Base-by-base conservation (phyloP, 345 rosid species). In the Anacardium occidentale region DNA sequence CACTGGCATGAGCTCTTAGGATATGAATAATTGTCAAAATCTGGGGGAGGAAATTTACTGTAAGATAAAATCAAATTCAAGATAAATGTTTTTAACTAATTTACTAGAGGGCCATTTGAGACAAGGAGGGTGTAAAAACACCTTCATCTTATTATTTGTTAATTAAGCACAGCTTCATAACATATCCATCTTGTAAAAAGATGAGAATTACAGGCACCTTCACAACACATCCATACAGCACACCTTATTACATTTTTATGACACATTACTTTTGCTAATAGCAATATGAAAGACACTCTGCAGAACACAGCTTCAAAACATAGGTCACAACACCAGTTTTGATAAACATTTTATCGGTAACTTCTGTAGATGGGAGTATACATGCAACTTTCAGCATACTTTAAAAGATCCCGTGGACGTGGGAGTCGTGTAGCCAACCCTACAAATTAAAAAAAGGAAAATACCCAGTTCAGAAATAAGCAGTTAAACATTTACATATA, bases 361-460 rank as follows among this genome's bases (percentile, higher is more conserved):
- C 45, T 80, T 62, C 97, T 77, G 83, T 94, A 92, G 59, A 86
- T 17, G 17, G 95, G 97, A 78, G 92, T 85, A 81, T 94, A 94
- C 98, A 94, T 92, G 91, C 98, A 90, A 75, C 96, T 90, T 88
- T 94, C 96, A 0, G 98, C 98, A 78, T 79, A 84, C 83, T 88
- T 81, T 44, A 88, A 83, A 44, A 94, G 91, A 73, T 92, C 76
- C 69, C 71, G 78, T 0, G 98, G 98, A 56, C 88, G 98, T 18
- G 98, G 98, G 14, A 92, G 90, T 50, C 78, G 91, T n/a, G 98
- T 83, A 3, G 98, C 98, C 88, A 94, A 63, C 42, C 98, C 98
- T 94, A 66, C 6, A 58, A 18, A 44, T 1, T 18, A 45, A 70
- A 7, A 24, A 53, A 24, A 72, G 60, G n/a, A 58, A 60, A 26